Percentiles rank a stretch among this genome's conserved stretches.
Conservation (phyloP, 306 rosid genomes). For the Quercus wislizeni region DNA sequence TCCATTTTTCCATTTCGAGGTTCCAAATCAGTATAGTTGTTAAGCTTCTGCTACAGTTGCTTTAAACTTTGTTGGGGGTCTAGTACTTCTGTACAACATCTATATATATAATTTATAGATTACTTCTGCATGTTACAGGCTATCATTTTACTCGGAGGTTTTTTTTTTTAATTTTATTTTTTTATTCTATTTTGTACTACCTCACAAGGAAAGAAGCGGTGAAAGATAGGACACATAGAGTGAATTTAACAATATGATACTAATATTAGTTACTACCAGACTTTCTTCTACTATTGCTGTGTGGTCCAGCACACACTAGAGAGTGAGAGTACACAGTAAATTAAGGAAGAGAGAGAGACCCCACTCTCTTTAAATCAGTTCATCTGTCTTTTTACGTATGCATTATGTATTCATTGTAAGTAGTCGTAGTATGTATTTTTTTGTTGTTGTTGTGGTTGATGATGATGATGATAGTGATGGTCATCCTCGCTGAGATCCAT, state of each 20-base stretch:
- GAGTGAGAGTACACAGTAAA: conserved; percentile 32
- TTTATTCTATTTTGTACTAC: not conserved
- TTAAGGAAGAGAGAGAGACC: conserved; percentile 23
- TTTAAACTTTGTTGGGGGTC: not conserved
- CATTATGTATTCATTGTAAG: conserved; percentile 55
- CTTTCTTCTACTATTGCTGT: conserved; percentile 38
- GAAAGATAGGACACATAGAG: conserved; percentile 1
- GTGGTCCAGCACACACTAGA: conserved; percentile 45
- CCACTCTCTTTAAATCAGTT: conserved; percentile 49
- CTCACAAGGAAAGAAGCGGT: conserved; percentile 13
- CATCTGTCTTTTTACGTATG: conserved; percentile 61
- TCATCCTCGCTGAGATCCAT: conserved; percentile 38
- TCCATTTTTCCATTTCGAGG: not conserved
- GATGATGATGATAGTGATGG: conserved; percentile 29
- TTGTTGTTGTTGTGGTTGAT: conserved; percentile 35
- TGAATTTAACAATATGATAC: conserved; percentile 16
- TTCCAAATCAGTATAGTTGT: not conserved
- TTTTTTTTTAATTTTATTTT: not conserved
- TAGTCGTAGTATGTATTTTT: no score
- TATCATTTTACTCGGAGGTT: not conserved
- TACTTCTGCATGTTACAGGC: not conserved
- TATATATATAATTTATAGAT: not conserved
- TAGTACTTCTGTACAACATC: not conserved
- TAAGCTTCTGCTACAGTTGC: not conserved
- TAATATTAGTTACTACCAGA: conserved; percentile 23